phyloP scores from a whole-genome alignment of 116 monocot species.

The Trichopus zeylanicus region DNA sequence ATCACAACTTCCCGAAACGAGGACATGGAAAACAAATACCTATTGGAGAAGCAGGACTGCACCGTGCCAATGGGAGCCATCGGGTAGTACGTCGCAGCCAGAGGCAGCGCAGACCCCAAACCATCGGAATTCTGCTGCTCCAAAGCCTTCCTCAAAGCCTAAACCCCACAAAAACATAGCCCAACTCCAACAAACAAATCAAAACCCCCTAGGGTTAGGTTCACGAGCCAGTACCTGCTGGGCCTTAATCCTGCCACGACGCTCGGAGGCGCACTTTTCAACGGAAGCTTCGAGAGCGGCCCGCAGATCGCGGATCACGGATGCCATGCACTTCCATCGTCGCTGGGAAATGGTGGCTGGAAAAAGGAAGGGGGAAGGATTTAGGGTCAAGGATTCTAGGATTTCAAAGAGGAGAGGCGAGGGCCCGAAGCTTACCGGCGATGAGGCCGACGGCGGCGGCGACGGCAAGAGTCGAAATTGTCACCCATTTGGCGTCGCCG shows the following conservation, averaged over 20 bases:
- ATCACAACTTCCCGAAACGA: no score
- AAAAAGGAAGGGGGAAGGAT: neutral
- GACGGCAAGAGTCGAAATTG: neutral
- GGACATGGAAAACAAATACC: no score
- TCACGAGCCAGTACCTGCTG: slow-evolving; percentile 45
- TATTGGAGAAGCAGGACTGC: slow-evolving; percentile 81
- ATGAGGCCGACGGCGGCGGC: slow-evolving; percentile 5
- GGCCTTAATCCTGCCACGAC: slow-evolving; percentile 71
- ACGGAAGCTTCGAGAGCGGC: slow-evolving; percentile 35
- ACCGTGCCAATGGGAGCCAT: slow-evolving; percentile 73
- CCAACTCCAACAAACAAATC: neutral
- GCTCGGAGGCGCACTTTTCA: slow-evolving; percentile 57
- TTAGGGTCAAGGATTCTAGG: neutral
- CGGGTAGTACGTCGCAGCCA: slow-evolving; percentile 29
- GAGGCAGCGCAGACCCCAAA: neutral
- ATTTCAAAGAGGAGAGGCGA: neutral
- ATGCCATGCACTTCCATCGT: slow-evolving; percentile 20
- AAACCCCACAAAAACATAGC: neutral
- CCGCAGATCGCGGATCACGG: slow-evolving; percentile 50
- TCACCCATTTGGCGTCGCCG: neutral
- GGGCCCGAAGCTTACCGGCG: slow-evolving; percentile 7
- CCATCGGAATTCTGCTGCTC: slow-evolving; percentile 15
- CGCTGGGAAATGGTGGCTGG: slow-evolving; percentile 20
- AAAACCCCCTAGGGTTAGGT: neutral
- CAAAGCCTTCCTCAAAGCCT: slow-evolving; percentile 61